phyloP scores from a whole-genome alignment of 768 basidiomycete species.

The Pleurotus platypus region DNA sequence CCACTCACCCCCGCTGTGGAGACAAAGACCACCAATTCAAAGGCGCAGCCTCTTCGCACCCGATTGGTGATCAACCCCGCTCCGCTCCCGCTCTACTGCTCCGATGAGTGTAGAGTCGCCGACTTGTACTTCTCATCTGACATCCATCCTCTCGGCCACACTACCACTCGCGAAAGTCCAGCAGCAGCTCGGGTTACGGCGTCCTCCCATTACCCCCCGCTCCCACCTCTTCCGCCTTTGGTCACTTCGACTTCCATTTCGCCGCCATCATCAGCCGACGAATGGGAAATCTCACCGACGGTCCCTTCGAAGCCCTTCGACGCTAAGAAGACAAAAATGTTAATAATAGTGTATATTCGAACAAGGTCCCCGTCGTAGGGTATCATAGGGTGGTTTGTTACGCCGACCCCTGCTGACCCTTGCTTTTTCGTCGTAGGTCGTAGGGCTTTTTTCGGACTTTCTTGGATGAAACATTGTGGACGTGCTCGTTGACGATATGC shows the following conservation, averaged over 20 bases:
- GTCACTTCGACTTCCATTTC: constrained; percentile 32
- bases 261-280: constrained; percentile 4
- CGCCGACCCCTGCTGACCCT: no score
- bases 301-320: constrained; percentile 24
- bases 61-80: constrained; percentile 75
- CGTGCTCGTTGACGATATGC: no score
- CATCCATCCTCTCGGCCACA: constrained; percentile 31
- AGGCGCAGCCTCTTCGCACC: constrained; percentile 37
- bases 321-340: constrained; percentile 38
- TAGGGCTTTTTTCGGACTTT: no score
- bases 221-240: constrained; percentile 25
- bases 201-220: constrained; percentile 8
- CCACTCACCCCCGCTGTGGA: background rate
- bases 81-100: constrained; percentile 82
- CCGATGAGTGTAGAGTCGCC: constrained; percentile 64
- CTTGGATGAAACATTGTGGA: no score
- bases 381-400: no score
- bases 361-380: no score
- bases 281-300: constrained; percentile 6
- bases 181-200: background rate
- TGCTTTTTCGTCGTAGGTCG: no score
- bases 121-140: constrained; percentile 46
- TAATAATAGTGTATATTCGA: no score
- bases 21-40: constrained; percentile 8
- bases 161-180: constrained; percentile 27